A percentile compares a stretch with the other conserved stretches of the same genome.
These are phyloP conservation scores for Aspergillus novoparasiticus DNA, from an alignment of 2,329 filamentous ascomycete species.

Conservation along the genomic window DNA sequence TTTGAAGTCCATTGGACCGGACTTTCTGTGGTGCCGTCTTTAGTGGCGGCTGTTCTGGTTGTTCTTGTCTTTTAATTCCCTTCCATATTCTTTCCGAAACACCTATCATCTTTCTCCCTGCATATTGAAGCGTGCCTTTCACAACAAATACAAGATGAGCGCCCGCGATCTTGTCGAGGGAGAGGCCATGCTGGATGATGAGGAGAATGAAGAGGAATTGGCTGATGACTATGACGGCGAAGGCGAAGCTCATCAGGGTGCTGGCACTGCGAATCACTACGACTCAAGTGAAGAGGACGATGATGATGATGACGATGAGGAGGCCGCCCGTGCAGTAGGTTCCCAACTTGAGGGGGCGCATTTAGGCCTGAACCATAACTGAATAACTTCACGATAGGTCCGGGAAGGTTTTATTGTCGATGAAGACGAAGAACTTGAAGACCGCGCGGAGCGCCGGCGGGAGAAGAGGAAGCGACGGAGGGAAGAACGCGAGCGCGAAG, in stretches of 20 bases:
- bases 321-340: slow-evolving; percentile 74
- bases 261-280: slow-evolving; percentile 50
- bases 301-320: slow-evolving; percentile 88
- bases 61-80: neutral
- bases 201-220: slow-evolving; percentile 79
- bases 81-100: neutral
- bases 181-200: slow-evolving; percentile 84
- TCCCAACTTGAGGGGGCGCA: neutral
- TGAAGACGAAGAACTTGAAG: slow-evolving; percentile 80
- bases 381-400: slow-evolving; percentile 57
- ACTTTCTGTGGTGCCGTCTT: neutral
- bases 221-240: slow-evolving; percentile 66
- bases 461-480: slow-evolving; percentile 76
- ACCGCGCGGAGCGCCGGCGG: slow-evolving; percentile 60
- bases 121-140: slow-evolving; percentile 4
- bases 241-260: slow-evolving; percentile 56
- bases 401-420: slow-evolving; percentile 96
- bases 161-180: slow-evolving; percentile 72
- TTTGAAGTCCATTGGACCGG: neutral
- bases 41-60: neutral
- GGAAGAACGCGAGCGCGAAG: slow-evolving; percentile 78
- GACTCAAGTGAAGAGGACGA: slow-evolving; percentile 93
- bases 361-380: slow-evolving; percentile 8
- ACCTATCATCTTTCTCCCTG: slow-evolving; percentile 6
- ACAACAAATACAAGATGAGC: slow-evolving; percentile 55